Percentiles rank a stretch among this genome's conserved stretches.
phyloP scores from a whole-genome alignment of 2,329 filamentous ascomycete genomes.

The Coniochaeta ligniaria region DNA sequence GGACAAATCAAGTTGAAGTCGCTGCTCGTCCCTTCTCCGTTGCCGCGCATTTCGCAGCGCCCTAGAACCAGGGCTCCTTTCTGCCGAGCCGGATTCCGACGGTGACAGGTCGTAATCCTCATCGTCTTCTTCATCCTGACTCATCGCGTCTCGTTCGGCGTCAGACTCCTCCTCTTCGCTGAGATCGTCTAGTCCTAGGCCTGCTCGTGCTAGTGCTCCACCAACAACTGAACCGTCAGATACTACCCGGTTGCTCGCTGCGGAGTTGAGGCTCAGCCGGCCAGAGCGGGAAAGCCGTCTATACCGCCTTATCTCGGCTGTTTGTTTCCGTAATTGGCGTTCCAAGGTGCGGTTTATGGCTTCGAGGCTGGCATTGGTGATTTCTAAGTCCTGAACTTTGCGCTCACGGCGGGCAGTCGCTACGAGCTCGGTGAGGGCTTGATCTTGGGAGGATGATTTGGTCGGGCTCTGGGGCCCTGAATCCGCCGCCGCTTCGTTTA shows the following conservation, averaged over 20 bases:
- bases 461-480: constrained; percentile 38
- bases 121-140: constrained; percentile 36
- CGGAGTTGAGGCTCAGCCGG: constrained; percentile 54
- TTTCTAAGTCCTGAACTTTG: constrained; percentile 93
- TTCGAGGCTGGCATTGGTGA: constrained; percentile 88
- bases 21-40: constrained; percentile 70
- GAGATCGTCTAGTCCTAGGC: constrained; percentile 38
- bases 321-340: constrained; percentile 85
- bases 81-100: constrained; percentile 26
- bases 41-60: constrained; percentile 41
- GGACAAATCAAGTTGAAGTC: constrained; percentile 75
- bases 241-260: constrained; percentile 31
- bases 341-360: constrained; percentile 94
- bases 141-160: constrained; percentile 23
- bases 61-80: constrained; percentile 30
- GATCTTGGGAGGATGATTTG: constrained; percentile 46
- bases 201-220: constrained; percentile 31
- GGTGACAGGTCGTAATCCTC: constrained; percentile 45
- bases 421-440: constrained; percentile 67
- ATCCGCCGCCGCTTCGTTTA: constrained; percentile 17
- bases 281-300: constrained; percentile 80
- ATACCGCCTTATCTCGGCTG: constrained; percentile 77
- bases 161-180: constrained; percentile 24
- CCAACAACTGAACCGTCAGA: constrained; percentile 35
- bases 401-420: constrained; percentile 85